phyloP scores from a whole-genome alignment of 2,329 filamentous ascomycete species.

The Neofusicoccum parvum region DNA sequence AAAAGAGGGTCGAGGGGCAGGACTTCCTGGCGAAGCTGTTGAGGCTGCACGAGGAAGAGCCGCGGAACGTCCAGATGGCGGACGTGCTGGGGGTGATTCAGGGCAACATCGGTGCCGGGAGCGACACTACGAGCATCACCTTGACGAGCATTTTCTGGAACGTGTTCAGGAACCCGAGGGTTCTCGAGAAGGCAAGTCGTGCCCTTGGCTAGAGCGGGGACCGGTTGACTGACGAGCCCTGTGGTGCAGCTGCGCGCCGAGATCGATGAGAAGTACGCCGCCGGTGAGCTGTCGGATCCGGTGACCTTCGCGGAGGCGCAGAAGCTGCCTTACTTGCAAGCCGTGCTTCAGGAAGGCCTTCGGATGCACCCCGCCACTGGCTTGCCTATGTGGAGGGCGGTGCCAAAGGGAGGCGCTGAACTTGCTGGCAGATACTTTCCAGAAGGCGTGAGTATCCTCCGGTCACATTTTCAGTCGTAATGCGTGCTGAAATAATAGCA shows the following conservation, averaged over 20 bases:
- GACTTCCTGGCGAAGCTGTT: slow-evolving; percentile 48
- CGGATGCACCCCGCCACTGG: not conserved
- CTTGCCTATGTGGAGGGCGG: not conserved
- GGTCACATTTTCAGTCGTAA: not conserved
- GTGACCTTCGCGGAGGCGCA: slow-evolving; percentile 2
- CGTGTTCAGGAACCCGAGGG: slow-evolving; percentile 40
- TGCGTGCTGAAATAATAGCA: not conserved
- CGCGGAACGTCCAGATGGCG: slow-evolving; percentile 44
- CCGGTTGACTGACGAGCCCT: not conserved
- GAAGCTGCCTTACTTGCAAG: slow-evolving; percentile 2
- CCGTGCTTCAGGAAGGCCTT: not conserved
- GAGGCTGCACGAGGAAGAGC: slow-evolving; percentile 44
- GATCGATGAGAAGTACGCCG: not conserved
- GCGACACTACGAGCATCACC: slow-evolving; percentile 53
- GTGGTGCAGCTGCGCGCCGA: not conserved
- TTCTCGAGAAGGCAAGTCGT: slow-evolving; percentile 22
- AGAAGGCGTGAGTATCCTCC: slow-evolving; percentile 24
- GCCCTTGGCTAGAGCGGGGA: not conserved
- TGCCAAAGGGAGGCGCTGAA: not conserved
- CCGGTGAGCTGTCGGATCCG: not conserved
- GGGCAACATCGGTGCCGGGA: slow-evolving; percentile 42
- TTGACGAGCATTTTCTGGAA: slow-evolving; percentile 50
- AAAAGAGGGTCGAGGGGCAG: not conserved
- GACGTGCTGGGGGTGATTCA: slow-evolving; percentile 34
- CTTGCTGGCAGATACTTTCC: slow-evolving; percentile 37